phyloP scores from a whole-genome alignment of 805 yeast species.

The Kodamaea kaohsiungensis region DNA sequence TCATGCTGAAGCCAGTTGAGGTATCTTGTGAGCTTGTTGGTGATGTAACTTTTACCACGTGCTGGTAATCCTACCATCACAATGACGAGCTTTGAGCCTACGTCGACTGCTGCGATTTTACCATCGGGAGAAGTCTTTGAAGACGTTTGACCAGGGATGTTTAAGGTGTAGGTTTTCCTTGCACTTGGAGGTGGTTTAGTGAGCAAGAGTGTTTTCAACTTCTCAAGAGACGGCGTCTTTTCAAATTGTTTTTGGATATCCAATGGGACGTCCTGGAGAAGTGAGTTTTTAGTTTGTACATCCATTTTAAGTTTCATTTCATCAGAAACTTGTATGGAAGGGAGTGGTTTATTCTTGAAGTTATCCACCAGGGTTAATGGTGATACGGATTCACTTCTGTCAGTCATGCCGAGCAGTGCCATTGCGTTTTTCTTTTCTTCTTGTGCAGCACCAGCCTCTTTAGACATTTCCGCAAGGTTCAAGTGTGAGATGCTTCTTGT shows the following conservation, averaged over 20 bases:
- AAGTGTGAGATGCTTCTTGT: conserved; percentile 42
- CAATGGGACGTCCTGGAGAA: conserved; percentile 34
- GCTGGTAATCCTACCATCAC: conserved; percentile 98
- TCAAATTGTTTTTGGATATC: conserved; percentile 38
- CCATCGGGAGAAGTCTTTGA: conserved; percentile 81
- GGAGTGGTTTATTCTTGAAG: not conserved
- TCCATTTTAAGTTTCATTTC: conserved; percentile 10
- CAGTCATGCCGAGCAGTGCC: conserved; percentile 2
- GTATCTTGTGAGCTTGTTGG: conserved; percentile 87
- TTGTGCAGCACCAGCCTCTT: conserved; percentile 13
- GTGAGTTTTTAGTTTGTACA: conserved; percentile 9
- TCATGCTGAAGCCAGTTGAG: conserved; percentile 93
- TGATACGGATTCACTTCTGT: conserved; percentile 16
- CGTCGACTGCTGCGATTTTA: conserved; percentile 60
- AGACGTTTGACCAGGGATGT: conserved; percentile 89
- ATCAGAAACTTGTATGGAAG: not conserved
- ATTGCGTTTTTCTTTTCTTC: conserved; percentile 11
- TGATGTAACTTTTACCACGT: conserved; percentile 89
- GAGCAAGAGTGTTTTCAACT: conserved; percentile 34
- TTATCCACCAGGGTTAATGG: conserved; percentile 5
- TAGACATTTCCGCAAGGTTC: conserved; percentile 30
- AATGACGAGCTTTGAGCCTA: conserved; percentile 81
- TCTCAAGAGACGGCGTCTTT: conserved; percentile 43
- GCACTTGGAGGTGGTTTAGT: conserved; percentile 41
- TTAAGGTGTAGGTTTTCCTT: conserved; percentile 77